These are phyloP conservation scores for Botryotinia globosa DNA, from an alignment of 2,329 filamentous ascomycete genomes.

Conservation along the genomic window DNA sequence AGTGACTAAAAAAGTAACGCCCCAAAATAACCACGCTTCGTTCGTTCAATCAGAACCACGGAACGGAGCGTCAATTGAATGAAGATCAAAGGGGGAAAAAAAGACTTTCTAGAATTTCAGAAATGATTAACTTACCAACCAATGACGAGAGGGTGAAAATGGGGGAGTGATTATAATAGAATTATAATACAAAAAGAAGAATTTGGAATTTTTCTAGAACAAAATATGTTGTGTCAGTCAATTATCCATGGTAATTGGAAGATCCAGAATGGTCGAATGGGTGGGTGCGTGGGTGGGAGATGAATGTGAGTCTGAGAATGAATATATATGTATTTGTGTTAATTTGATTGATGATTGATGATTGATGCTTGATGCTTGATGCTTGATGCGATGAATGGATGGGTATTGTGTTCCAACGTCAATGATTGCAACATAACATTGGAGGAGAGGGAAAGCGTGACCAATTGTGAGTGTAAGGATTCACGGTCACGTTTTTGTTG, in stretches of 20 bases:
- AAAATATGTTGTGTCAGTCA: slow-evolving; percentile 14
- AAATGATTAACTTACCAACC: background rate
- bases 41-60: background rate
- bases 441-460: background rate
- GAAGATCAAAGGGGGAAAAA: slow-evolving; percentile 1
- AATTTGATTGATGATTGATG: slow-evolving; percentile 8
- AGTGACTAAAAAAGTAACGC: slow-evolving; percentile 23
- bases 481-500: slow-evolving; percentile 7
- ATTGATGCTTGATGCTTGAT: too few species aligned
- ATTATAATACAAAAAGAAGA: background rate
- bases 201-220: background rate
- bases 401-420: background rate
- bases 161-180: background rate
- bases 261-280: slow-evolving; percentile 8
- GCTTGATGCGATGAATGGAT: background rate
- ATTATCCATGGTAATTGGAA: slow-evolving; percentile 3
- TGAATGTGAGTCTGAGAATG: background rate
- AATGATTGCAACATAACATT: background rate
- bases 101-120: background rate
- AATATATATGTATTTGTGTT: background rate
- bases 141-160: background rate
- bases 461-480: background rate
- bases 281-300: background rate
- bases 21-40: slow-evolving; percentile 14
- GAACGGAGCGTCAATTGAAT: background rate